Conservation (phyloP, 2,329 filamentous ascomycete species). For the Dichotomopilus funicola region DNA sequence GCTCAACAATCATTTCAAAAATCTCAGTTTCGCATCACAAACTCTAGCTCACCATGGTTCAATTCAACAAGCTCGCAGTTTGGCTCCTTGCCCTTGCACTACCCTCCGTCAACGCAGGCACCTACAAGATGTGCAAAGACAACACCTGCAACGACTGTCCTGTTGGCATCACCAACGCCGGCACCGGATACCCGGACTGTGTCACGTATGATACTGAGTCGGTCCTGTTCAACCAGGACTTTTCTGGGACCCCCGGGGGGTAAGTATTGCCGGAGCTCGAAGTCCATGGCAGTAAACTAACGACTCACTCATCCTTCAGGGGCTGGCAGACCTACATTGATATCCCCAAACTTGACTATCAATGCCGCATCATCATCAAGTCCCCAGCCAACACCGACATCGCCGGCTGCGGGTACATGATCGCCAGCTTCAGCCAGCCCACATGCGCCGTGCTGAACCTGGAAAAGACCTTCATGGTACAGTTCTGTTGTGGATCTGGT, state of each 20-base stretch:
- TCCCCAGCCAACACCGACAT: background rate
- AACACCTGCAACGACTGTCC: background rate
- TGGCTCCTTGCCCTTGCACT: background rate
- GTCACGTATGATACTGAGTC: background rate
- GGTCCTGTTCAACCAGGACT: background rate
- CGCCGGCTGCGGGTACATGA: background rate
- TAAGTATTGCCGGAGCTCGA: background rate
- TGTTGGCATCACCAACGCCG: background rate
- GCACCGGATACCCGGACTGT: background rate
- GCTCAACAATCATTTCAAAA: too few relatives aligned
- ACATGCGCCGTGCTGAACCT: background rate
- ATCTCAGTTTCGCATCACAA: background rate
- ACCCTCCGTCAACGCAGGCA: background rate
- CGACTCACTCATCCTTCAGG: background rate
- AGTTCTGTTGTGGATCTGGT: background rate
- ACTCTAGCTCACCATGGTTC: background rate
- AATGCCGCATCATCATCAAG: background rate
- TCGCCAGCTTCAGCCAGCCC: background rate
- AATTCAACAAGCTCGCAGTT: background rate
- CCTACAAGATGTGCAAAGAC: background rate
- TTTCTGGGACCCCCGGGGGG: background rate
- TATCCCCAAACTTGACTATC: background rate
- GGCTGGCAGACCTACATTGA: background rate
- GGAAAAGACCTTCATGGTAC: background rate
- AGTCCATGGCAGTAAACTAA: background rate